These are phyloP conservation scores for Xerocomus spinulosus DNA, from an alignment of 768 basidiomycete genomes.

Conservation along the genomic window DNA sequence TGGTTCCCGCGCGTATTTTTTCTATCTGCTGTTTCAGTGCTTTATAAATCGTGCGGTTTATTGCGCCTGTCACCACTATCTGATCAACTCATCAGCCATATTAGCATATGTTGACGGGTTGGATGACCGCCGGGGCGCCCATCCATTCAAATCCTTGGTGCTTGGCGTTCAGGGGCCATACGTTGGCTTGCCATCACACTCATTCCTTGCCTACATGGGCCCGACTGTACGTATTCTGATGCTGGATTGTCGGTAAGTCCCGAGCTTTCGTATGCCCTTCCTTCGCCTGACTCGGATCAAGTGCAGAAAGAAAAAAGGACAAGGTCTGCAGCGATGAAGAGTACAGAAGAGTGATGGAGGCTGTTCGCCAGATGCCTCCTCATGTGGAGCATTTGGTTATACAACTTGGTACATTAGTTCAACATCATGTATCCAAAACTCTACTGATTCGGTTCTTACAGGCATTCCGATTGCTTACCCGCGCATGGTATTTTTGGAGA, in stretches of 20 bases:
- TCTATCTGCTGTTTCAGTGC: constrained; percentile 91
- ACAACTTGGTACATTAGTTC: constrained; percentile 54
- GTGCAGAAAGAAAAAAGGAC: constrained; percentile 80
- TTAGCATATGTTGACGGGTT: constrained; percentile 57
- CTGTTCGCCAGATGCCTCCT: constrained; percentile 55
- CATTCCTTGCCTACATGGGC: constrained; percentile 74
- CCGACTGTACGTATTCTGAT: constrained; percentile 71
- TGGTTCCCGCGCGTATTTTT: constrained; percentile 84
- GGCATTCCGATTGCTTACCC: constrained; percentile 89
- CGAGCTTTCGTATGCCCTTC: background rate
- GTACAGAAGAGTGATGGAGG: constrained; percentile 69
- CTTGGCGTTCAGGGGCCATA: constrained; percentile 75
- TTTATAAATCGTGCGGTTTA: constrained; percentile 66
- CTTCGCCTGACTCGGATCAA: constrained; percentile 26
- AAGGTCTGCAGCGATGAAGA: constrained; percentile 73
- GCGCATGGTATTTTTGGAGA: constrained; percentile 85
- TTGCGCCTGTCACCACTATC: background rate
- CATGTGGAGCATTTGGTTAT: constrained; percentile 79
- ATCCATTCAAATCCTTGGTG: constrained; percentile 67
- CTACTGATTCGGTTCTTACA: constrained; percentile 19
- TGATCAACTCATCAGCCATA: background rate
- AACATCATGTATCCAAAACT: background rate
- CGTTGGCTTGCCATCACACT: constrained; percentile 77
- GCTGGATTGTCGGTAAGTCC: constrained; percentile 72
- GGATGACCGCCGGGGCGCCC: constrained; percentile 53